Percentiles rank a stretch among this genome's conserved stretches.
Evolutionary conservation across 306 rosid species (phyloP).

Genomic region (Gastrolobium villosum): DNA sequence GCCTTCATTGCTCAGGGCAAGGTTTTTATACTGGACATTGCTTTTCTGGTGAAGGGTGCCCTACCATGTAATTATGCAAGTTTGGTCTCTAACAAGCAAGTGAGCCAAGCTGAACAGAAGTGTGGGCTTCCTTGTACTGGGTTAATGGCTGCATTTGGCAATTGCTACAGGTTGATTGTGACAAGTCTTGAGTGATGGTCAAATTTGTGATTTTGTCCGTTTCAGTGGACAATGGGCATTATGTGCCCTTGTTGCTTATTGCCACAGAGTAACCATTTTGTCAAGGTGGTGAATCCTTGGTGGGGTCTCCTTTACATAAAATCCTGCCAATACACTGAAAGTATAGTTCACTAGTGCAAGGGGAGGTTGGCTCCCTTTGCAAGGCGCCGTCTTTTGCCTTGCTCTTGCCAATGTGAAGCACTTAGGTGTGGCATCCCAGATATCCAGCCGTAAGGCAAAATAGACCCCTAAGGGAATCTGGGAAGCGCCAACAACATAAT

Average conservation of each 20-base stretch:
- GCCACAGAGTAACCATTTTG: not conserved
- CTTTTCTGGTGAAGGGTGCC: not conserved
- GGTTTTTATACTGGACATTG: constrained; percentile 16
- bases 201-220: not conserved
- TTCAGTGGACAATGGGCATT: not conserved
- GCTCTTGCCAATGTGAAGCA: constrained; percentile 15
- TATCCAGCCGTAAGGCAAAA: not conserved
- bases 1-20: not conserved
- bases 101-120: not conserved
- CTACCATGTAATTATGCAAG: not conserved
- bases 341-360: not conserved
- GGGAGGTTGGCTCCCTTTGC: not conserved
- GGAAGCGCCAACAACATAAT: no score
- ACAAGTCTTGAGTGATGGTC: not conserved
- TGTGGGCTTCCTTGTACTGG: not conserved
- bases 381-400: not conserved
- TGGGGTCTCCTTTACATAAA: not conserved
- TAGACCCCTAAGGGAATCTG: not conserved
- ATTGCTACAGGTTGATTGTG: not conserved
- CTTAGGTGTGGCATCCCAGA: not conserved
- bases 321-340: not conserved
- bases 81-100: not conserved
- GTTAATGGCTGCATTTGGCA: not conserved
- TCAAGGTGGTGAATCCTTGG: not conserved
- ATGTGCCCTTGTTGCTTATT: not conserved